Evolutionary conservation across 23 red algal species (phyloP), one percentile per base, ranked within the genome.

Genomic region (Gracilaria vermiculophylla): DNA sequence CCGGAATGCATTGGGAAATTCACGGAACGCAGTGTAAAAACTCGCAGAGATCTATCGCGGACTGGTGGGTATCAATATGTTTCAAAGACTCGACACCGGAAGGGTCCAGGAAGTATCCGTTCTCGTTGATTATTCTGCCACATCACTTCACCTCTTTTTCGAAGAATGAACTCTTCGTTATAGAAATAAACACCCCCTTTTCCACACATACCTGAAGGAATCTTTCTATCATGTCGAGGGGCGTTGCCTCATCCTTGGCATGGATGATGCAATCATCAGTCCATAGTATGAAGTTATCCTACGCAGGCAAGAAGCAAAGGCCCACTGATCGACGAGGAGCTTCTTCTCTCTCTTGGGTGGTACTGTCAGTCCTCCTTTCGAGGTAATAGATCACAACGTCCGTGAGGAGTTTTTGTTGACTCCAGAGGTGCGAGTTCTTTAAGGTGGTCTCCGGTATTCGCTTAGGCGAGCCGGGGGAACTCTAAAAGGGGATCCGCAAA

Each of bases 261-360:
- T 91, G 45, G 2, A 91, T 41, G 21, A 49, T 62, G 69, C 77
- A 88, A 37, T 88, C 83, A 47, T 88, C 83, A 43, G 77, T 41
- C 69, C 70, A 79, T 1, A 60, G 50, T 33, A 57, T 57, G 28
- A 81, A 24, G 43, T 80, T 40, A 5, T 81, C 61, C n/a, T 74
- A 50, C n/a, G n/a, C n/a, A n/a, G n/a, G n/a, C n/a, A n/a, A n/a
- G n/a, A n/a, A n/a, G n/a, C n/a, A n/a, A n/a, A n/a, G n/a, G n/a
- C n/a, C n/a, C n/a, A n/a, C n/a, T n/a, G n/a, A n/a, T n/a, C n/a
- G n/a, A n/a, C n/a, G n/a, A n/a, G n/a, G n/a, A n/a, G n/a, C n/a
- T n/a, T n/a, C n/a, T n/a, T n/a, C n/a, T n/a, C n/a, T n/a, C n/a
- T n/a, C n/a, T n/a, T n/a, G n/a, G n/a, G n/a, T n/a, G n/a, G n/a